Evolutionary conservation across 2,329 filamentous ascomycete genomes (phyloP).

Genomic region (Neospermospora avenae): DNA sequence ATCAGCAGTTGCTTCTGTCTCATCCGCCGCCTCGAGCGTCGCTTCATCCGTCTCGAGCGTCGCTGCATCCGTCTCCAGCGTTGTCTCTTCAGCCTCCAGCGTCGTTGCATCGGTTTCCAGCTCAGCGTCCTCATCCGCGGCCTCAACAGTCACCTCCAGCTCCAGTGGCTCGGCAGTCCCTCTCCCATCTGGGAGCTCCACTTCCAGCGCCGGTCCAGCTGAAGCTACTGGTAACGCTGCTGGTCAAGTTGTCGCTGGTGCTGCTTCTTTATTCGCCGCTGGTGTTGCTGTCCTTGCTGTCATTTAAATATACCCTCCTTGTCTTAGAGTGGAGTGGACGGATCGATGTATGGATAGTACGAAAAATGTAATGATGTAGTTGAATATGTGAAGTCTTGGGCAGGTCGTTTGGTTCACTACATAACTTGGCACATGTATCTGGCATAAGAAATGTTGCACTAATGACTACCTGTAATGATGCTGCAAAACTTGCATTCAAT

Average conservation of each 20-base stretch:
- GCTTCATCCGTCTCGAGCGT: background rate
- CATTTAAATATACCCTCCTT: background rate
- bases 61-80: background rate
- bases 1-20: background rate
- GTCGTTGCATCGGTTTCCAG: background rate
- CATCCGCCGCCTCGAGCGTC: background rate
- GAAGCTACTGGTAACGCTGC: conserved; percentile 1
- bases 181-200: background rate
- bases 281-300: conserved; percentile 7
- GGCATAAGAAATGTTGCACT: background rate
- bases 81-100: background rate
- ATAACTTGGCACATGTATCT: background rate
- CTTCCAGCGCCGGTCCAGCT: background rate
- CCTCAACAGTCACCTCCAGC: background rate
- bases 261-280: conserved; percentile 6
- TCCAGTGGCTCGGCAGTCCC: background rate
- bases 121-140: background rate
- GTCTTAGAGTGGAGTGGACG: background rate
- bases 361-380: background rate
- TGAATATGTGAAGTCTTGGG: background rate
- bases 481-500: background rate
- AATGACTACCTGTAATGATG: background rate
- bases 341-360: background rate
- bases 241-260: background rate
- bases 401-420: background rate